Percentiles rank a stretch among this genome's conserved stretches.
phyloP scores from a whole-genome alignment of 768 basidiomycete genomes.

The Cystofilobasidium macerans region DNA sequence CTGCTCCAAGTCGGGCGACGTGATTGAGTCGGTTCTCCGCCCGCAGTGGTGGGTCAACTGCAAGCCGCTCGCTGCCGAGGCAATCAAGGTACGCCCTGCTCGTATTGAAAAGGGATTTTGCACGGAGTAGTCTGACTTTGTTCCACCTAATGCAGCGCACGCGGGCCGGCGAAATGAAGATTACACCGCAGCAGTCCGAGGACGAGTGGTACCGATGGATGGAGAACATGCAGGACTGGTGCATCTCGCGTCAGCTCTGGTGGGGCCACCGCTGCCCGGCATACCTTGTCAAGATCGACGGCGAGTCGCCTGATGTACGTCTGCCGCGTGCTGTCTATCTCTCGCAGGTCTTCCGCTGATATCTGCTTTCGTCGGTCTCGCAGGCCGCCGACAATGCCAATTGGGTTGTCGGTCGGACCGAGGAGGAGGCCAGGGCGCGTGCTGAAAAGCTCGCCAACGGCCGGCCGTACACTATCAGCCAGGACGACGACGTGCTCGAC shows the following conservation, averaged over 20 bases:
- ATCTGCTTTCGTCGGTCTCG: background rate
- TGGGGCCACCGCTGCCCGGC: slow-evolving; percentile 97
- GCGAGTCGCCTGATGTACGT: slow-evolving; percentile 48
- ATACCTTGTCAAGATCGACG: slow-evolving; percentile 79
- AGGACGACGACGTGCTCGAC: slow-evolving; percentile 95
- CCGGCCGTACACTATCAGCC: slow-evolving; percentile 60
- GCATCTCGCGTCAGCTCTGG: slow-evolving; percentile 96
- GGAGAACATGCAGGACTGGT: slow-evolving; percentile 94
- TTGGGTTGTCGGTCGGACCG: slow-evolving; percentile 82
- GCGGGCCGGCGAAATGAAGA: slow-evolving; percentile 68
- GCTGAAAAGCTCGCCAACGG: slow-evolving; percentile 54
- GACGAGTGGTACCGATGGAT: slow-evolving; percentile 95
- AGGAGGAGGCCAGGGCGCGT: slow-evolving; percentile 67
- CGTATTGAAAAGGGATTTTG: too few relatives aligned
- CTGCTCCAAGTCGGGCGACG: slow-evolving; percentile 94
- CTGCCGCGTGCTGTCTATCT: background rate
- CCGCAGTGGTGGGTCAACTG: slow-evolving; percentile 99
- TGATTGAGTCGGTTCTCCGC: slow-evolving; percentile 89
- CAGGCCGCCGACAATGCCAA: slow-evolving; percentile 59
- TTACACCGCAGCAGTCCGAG: slow-evolving; percentile 74
- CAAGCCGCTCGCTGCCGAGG: slow-evolving; percentile 78
- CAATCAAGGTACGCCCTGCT: slow-evolving; percentile 52
- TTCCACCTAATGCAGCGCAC: slow-evolving; percentile 59
- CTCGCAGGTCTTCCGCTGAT: slow-evolving; percentile 34
- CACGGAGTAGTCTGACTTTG: too few relatives aligned